These are phyloP conservation scores for Rhynchosporium secalis DNA, from an alignment of 2,329 filamentous ascomycete species.

Conservation along the genomic window DNA sequence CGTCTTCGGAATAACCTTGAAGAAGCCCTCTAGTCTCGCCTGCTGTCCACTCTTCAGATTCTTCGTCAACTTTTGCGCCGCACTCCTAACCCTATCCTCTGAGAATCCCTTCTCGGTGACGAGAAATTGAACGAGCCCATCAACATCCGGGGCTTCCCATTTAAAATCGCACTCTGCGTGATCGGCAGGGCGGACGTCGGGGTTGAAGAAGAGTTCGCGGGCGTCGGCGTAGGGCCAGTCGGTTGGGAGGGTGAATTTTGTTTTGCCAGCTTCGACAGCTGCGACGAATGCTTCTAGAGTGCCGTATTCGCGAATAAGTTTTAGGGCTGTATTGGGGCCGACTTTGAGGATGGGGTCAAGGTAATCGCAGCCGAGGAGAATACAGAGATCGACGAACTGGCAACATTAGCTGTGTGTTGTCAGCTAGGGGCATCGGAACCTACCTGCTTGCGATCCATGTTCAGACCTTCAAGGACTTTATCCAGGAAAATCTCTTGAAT, in stretches of 20 bases:
- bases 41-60: constrained; percentile 90
- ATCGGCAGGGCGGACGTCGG: constrained; percentile 82
- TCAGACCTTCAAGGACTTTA: constrained; percentile 80
- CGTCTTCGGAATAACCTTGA: constrained; percentile 88
- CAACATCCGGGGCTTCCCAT: constrained; percentile 91
- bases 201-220: constrained; percentile 85
- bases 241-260: constrained; percentile 85
- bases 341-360: constrained; percentile 95
- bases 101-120: constrained; percentile 96
- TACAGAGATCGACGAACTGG: constrained; percentile 96
- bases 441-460: constrained; percentile 86
- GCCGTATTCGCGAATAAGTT: constrained; percentile 90
- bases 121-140: constrained; percentile 85
- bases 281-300: constrained; percentile 85
- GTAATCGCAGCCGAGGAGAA: constrained; percentile 96
- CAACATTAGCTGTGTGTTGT: constrained; percentile 6
- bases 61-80: constrained; percentile 78
- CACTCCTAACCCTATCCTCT: constrained; percentile 85
- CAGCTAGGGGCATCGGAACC: constrained; percentile 20
- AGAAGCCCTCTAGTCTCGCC: constrained; percentile 90
- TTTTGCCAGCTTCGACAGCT: constrained; percentile 71
- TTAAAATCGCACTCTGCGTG: constrained; percentile 93
- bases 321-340: constrained; percentile 86
- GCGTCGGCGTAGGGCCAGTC: constrained; percentile 96
- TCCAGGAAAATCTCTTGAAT: constrained; percentile 93